Base-by-base conservation (phyloP, 495 filamentous ascomycete genomes). In the Sphaerosporella brunnea region DNA sequence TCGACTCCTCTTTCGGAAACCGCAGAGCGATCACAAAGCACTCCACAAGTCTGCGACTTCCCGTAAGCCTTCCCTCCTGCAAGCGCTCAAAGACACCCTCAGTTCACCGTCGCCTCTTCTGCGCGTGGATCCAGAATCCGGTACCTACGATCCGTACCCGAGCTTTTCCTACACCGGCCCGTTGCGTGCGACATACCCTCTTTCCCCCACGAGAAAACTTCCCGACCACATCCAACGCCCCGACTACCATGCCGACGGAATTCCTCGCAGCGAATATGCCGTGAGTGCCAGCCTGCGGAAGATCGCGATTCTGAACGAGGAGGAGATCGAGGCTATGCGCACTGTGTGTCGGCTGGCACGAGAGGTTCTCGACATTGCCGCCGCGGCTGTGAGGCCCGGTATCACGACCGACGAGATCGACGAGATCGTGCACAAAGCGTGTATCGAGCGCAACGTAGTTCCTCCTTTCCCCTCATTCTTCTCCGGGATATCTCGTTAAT, bases 361-460 rank as follows among this genome's bases (percentile, higher is more conserved):
- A 62, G 90, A 99, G 62, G 90, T 99, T 0, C 64, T 99, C 49
- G 90, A 99, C 68, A 79, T 92, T 55, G 82, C 88, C 0, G 90
- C 84, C 0, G 73, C 75, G 11, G 88, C 78, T 35, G 54, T 80
- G 47, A 77, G 72, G 57, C 90, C 92, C 11, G 90, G 90, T 11
- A 75, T 96, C 21, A 96, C 92, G 1, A 99, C 90, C 5, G 92
- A 99, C 61, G 79, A 93, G 60, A 83, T 99, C 28, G 90, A 99
- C 59, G 84, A 92, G 63, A 69, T 95, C 54, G 88, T 94, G 25
- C 90, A 99, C 67, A 85, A 93, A 56, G 90, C 90, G 41, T 95
- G 85, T 61, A 65, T 96, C 49, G 90, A 95, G 66, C 73, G 90
- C 65, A 69, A 95, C 45, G 90, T 96, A 36, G 25, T 19, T 23